A percentile compares a stretch with the other conserved stretches of the same genome.
phyloP scores from a whole-genome alignment of 768 basidiomycete species.

The Lepiota venenata region DNA sequence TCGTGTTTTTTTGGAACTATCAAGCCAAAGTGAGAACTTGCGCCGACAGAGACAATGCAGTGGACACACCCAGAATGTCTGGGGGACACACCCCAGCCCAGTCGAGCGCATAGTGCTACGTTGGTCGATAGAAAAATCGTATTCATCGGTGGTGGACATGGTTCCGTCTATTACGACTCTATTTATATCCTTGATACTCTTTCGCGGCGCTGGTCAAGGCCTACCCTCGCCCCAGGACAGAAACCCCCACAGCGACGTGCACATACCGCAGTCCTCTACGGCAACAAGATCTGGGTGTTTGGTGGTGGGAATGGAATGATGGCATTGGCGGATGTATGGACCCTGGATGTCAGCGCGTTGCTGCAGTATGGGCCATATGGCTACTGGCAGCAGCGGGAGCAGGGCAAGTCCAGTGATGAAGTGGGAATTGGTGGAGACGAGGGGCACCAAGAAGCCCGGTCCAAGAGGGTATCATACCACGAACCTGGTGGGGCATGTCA shows the following conservation, averaged over 20 bases:
- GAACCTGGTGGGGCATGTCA: slow-evolving; percentile 79
- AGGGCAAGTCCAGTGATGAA: slow-evolving; percentile 19
- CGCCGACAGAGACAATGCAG: slow-evolving; percentile 76
- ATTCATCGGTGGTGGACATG: slow-evolving; percentile 86
- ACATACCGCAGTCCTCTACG: slow-evolving; percentile 79
- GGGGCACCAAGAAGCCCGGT: slow-evolving; percentile 47
- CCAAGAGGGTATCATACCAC: slow-evolving; percentile 89
- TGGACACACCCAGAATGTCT: slow-evolving; percentile 78
- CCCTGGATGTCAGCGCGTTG: slow-evolving; percentile 52
- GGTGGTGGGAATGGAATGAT: slow-evolving; percentile 92
- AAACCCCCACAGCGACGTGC: slow-evolving; percentile 74
- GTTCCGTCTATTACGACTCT: slow-evolving; percentile 76
- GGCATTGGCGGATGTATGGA: slow-evolving; percentile 92
- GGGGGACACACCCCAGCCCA: slow-evolving; percentile 80
- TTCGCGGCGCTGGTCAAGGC: slow-evolving; percentile 62
- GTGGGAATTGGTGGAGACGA: slow-evolving; percentile 50
- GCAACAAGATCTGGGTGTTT: slow-evolving; percentile 76
- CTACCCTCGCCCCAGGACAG: slow-evolving; percentile 33
- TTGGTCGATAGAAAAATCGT: slow-evolving; percentile 78
- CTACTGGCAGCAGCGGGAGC: slow-evolving; percentile 11
- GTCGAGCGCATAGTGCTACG: slow-evolving; percentile 86
- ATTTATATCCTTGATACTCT: slow-evolving; percentile 82
- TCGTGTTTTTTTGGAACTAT: slow-evolving; percentile 5
- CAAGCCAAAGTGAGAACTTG: background rate
- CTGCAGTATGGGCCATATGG: slow-evolving; percentile 7